These are phyloP conservation scores for Trichophyton equinum DNA, from an alignment of 2,329 filamentous ascomycete species.

Conservation along the genomic window DNA sequence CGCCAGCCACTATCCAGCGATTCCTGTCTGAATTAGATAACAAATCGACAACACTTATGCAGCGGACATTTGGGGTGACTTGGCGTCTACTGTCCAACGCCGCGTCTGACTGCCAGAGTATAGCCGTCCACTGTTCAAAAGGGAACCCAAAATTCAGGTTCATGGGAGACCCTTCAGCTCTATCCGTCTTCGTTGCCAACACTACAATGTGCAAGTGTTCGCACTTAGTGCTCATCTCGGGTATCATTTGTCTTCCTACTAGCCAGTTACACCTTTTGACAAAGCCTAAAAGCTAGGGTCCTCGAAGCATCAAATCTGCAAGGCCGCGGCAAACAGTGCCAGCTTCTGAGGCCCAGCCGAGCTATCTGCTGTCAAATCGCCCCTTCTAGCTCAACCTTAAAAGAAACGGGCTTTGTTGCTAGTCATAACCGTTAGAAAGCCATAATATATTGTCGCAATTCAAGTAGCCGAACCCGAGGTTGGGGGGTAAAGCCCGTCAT, in stretches of 20 bases:
- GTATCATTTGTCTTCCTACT: not conserved
- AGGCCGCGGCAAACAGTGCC: slow-evolving; percentile 37
- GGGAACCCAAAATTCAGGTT: not conserved
- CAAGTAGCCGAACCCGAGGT: not conserved
- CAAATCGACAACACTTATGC: not conserved
- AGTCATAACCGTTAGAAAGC: not conserved
- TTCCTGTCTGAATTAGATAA: not conserved
- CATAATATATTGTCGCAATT: not conserved
- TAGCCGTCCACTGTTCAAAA: not conserved
- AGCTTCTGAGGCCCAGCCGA: slow-evolving; percentile 50
- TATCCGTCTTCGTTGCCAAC: not conserved
- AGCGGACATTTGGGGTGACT: not conserved
- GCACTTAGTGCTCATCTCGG: not conserved
- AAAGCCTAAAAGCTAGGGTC: too few species aligned
- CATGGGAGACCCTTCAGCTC: not conserved
- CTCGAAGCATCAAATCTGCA: too few species aligned
- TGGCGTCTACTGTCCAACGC: not conserved
- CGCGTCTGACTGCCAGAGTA: not conserved
- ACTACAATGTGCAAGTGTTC: not conserved
- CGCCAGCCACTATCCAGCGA: not conserved
- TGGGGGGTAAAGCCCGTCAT: not conserved
- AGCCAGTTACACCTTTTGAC: not conserved
- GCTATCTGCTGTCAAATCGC: slow-evolving; percentile 21
- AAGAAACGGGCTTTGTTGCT: not conserved
- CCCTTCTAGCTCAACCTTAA: not conserved